phyloP scores from a whole-genome alignment of 2,329 filamentous ascomycete genomes.

The Tolypocladium ophioglossoides region DNA sequence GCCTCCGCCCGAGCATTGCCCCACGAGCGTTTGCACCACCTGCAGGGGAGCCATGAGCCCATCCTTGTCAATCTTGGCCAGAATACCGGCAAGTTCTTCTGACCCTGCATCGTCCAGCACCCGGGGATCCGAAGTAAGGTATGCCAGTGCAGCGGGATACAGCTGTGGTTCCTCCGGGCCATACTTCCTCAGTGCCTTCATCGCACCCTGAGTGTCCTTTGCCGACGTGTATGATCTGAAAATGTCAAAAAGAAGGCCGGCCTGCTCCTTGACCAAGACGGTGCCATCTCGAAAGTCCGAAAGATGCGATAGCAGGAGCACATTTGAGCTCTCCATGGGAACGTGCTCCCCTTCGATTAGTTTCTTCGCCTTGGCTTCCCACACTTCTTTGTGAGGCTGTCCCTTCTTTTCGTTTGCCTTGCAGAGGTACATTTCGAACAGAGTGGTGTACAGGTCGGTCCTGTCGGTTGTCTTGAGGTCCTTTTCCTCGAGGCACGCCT shows the following conservation, averaged over 20 bases:
- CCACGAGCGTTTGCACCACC: conserved; percentile 84
- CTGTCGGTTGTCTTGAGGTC: conserved; percentile 64
- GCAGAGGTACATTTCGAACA: conserved; percentile 97
- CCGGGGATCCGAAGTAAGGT: conserved; percentile 76
- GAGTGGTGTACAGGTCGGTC: conserved; percentile 80
- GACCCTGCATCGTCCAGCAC: conserved; percentile 76
- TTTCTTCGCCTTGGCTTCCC: conserved; percentile 84
- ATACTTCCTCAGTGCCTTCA: conserved; percentile 84
- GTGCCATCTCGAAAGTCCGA: conserved; percentile 86
- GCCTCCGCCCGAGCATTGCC: conserved; percentile 34
- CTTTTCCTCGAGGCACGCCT: conserved; percentile 69
- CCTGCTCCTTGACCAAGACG: conserved; percentile 85
- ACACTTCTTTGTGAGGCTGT: conserved; percentile 56
- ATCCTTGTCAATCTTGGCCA: conserved; percentile 80
- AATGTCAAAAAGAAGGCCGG: conserved; percentile 85
- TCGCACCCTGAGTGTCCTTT: conserved; percentile 81
- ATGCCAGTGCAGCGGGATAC: conserved; percentile 84
- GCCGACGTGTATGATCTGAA: conserved; percentile 92
- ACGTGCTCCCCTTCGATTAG: conserved; percentile 73
- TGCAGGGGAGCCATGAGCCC: conserved; percentile 92
- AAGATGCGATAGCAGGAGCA: conserved; percentile 83
- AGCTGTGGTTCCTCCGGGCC: conserved; percentile 83
- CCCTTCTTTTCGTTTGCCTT: conserved; percentile 70
- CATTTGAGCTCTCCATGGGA: conserved; percentile 89
- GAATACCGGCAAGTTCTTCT: conserved; percentile 68